These are phyloP conservation scores for Alternaria rosae DNA, from an alignment of 2,329 filamentous ascomycete species.

Conservation along the genomic window DNA sequence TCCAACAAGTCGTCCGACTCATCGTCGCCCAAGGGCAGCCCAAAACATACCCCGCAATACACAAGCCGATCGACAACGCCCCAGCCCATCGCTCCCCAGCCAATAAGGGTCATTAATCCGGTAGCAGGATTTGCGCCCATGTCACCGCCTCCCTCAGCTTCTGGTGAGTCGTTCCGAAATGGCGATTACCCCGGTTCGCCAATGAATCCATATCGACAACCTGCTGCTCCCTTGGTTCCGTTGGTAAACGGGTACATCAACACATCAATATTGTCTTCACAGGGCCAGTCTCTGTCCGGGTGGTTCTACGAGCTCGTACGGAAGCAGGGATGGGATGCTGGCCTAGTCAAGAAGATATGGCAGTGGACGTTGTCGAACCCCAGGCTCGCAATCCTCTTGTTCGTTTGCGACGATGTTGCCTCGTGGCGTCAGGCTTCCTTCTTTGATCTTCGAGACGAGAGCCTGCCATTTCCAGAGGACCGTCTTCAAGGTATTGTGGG, in stretches of 20 bases:
- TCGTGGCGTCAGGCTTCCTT: constrained; percentile 50
- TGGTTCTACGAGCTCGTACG: constrained; percentile 48
- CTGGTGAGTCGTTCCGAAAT: constrained; percentile 40
- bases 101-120: constrained; percentile 42
- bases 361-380: constrained; percentile 52
- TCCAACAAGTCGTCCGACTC: constrained; percentile 42
- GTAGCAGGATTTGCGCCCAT: constrained; percentile 46
- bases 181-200: constrained; percentile 42
- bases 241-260: constrained; percentile 49
- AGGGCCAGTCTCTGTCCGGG: constrained; percentile 47
- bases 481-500: constrained; percentile 49
- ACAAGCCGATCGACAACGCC: constrained; percentile 48
- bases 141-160: constrained; percentile 38
- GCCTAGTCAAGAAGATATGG: constrained; percentile 47
- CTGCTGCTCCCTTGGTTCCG: constrained; percentile 32
- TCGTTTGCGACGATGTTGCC: constrained; percentile 50
- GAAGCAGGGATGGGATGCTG: constrained; percentile 46
- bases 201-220: constrained; percentile 47
- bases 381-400: constrained; percentile 47
- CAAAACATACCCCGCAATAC: constrained; percentile 47
- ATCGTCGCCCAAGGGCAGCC: constrained; percentile 47
- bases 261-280: constrained; percentile 43
- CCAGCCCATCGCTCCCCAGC: constrained; percentile 45
- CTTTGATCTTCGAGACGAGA: constrained; percentile 49
- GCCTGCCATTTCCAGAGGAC: constrained; percentile 48